These are phyloP conservation scores for Clitoria ternatea DNA, from an alignment of 306 rosid genomes.

Conservation along the genomic window DNA sequence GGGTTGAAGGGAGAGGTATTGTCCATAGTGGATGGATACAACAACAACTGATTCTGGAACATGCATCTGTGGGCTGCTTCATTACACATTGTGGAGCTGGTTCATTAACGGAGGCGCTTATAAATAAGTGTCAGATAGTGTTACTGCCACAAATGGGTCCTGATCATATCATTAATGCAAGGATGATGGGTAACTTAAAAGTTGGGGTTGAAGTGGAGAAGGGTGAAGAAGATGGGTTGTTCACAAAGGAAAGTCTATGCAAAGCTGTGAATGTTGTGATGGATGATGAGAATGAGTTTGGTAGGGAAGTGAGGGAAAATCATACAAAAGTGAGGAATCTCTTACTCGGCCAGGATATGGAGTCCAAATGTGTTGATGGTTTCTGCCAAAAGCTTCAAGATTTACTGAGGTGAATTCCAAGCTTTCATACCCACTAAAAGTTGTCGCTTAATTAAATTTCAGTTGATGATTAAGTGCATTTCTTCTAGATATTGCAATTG, in stretches of 20 bases:
- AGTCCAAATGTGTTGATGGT: not conserved
- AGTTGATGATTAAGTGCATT: no score
- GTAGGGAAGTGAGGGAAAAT: constrained; percentile 32
- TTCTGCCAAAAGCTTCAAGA: constrained; percentile 20
- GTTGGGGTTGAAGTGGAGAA: constrained; percentile 52
- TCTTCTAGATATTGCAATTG: no score
- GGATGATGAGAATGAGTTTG: constrained; percentile 41
- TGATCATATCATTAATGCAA: constrained; percentile 41
- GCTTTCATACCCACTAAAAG: no score
- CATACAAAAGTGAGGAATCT: constrained; percentile 32
- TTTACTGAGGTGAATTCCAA: constrained; percentile 8
- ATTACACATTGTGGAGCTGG: constrained; percentile 58
- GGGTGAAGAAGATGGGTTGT: constrained; percentile 46
- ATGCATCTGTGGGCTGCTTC: constrained; percentile 55
- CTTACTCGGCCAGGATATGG: not conserved
- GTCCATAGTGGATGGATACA: constrained; percentile 46
- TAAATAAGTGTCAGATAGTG: constrained; percentile 31
- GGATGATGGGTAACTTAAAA: constrained; percentile 32
- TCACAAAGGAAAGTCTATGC: constrained; percentile 38
- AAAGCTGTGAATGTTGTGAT: constrained; percentile 39
- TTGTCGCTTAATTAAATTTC: no score
- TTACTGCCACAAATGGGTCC: constrained; percentile 33
- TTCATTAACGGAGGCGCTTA: constrained; percentile 41
- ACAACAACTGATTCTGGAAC: constrained; percentile 43
- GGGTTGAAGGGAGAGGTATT: constrained; percentile 16